Evolutionary conservation across 306 rosid species (phyloP).

Genomic region (Dicorynia guianensis): DNA sequence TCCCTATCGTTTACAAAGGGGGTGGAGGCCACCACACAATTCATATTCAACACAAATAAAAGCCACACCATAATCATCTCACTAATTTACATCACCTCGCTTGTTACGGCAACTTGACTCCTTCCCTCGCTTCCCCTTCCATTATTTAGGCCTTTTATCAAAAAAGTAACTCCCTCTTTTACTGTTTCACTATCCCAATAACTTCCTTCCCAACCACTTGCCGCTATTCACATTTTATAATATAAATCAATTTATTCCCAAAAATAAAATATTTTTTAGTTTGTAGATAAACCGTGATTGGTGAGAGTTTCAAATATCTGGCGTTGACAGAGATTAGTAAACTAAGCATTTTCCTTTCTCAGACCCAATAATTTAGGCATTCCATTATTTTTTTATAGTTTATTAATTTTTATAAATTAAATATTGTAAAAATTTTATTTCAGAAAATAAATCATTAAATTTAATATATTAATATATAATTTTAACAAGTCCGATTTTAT

Average conservation of each 20-base stretch:
- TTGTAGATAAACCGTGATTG: no score
- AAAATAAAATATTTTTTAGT: no score
- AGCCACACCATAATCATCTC: conserved; percentile 24
- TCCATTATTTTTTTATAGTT: no score
- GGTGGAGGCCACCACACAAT: conserved; percentile 40
- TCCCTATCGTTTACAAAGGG: conserved; percentile 6
- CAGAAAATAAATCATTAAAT: no score
- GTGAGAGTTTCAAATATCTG: no score
- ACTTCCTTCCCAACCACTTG: conserved; percentile 34
- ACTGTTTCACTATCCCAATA: conserved; percentile 41
- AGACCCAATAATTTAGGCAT: no score
- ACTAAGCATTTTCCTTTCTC: no score
- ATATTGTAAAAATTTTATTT: no score
- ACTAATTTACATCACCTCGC: conserved; percentile 39
- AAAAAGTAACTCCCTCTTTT: conserved; percentile 23
- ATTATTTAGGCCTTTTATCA: conserved; percentile 42
- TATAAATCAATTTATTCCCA: no score
- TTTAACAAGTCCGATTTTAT: no score
- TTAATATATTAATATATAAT: no score
- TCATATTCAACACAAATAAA: conserved; percentile 19
- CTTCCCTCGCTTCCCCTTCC: conserved; percentile 38
- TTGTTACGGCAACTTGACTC: conserved; percentile 10
- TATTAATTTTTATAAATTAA: neutral
- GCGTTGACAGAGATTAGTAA: no score
- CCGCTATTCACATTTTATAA: neutral